Evolutionary conservation across 148 eudicot species (phyloP), one percentile per base, ranked within the genome.

Genomic region (Cornus suecica): DNA sequence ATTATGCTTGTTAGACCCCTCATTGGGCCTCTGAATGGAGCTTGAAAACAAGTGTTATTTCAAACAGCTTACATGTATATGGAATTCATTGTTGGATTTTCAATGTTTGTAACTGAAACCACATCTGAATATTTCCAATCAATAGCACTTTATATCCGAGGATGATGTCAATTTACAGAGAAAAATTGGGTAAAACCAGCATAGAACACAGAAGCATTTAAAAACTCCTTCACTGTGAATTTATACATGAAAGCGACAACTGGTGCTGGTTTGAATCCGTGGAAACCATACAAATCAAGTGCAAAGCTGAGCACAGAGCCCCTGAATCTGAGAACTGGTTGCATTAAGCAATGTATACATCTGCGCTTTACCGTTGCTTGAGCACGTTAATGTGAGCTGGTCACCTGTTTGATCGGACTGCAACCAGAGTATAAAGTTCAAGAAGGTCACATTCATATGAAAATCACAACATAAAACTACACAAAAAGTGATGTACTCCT

Each of bases 221-320:
- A 64, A 14, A 66, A 29, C 18, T 28, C 41, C 4, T 48, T 13
- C 54, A 48, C 54, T 48, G 54, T 45, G n/a, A 41, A 69, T 69
- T 48, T 69, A 69, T 69, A 69, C 72, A 69, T 69, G 31, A 69
- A 69, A 42, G 60, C 72, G 20, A 69, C 72, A 22, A 69, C 14
- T 48, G 14, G 24, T 70, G 28, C 32, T 32, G 27, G 22, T 51
- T 20, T 67, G 23, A 70, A 5, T 29, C 30, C 25, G 20, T 1
- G 62, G 34, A 31, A 4, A n/a, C 10, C 4, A 25, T 58, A 6
- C 20, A 58, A 41, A 69, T 78, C 76, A 84, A 26, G 80, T 29
- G 84, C 98, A 92, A 54, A 94, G 89, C 80, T 89, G 81, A 28
- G 73, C 45, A 56, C 98, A 94, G 1, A 94, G 80, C 31, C 90